Percentiles rank a stretch among this genome's conserved stretches.
Evolutionary conservation across 2,329 filamentous ascomycete species (phyloP).

Genomic region (Hyphodiscus sp.): DNA sequence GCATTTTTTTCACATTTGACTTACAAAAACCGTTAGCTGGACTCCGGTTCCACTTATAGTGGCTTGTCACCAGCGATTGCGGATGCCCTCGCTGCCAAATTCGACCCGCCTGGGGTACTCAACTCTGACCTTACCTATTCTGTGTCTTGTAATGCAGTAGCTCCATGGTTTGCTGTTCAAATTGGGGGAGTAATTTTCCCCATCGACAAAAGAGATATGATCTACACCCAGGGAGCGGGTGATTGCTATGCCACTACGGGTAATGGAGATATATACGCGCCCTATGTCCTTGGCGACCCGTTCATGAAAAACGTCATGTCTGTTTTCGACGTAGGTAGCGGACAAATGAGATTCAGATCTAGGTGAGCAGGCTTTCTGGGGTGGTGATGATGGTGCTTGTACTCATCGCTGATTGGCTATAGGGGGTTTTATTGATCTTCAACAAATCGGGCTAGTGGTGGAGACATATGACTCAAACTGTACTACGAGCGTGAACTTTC

Average conservation of each 20-base stretch:
- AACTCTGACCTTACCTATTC: constrained; percentile 1
- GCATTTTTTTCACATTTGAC: neutral
- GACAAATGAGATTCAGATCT: constrained; percentile 36
- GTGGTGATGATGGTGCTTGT: too few species aligned
- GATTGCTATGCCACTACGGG: constrained; percentile 4
- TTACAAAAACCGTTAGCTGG: neutral
- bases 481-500: too few species aligned
- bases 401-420: too few species aligned
- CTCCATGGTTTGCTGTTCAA: constrained; percentile 12
- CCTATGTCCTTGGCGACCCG: constrained; percentile 43
- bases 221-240: constrained; percentile 4
- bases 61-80: constrained; percentile 8
- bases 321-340: constrained; percentile 42
- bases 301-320: constrained; percentile 46
- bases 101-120: constrained; percentile 5
- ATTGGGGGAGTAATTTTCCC: constrained; percentile 11
- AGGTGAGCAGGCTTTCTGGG: constrained; percentile 29
- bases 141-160: constrained; percentile 10
- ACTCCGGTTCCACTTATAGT: constrained; percentile 12
- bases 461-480: too few species aligned
- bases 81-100: constrained; percentile 5
- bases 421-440: too few species aligned
- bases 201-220: constrained; percentile 13
- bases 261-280: constrained; percentile 26
- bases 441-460: too few species aligned